Percentiles rank a stretch among this genome's conserved stretches.
These are phyloP conservation scores for Euphorbia pulcherrima DNA, from an alignment of 345 rosid species.

Conservation along the genomic window DNA sequence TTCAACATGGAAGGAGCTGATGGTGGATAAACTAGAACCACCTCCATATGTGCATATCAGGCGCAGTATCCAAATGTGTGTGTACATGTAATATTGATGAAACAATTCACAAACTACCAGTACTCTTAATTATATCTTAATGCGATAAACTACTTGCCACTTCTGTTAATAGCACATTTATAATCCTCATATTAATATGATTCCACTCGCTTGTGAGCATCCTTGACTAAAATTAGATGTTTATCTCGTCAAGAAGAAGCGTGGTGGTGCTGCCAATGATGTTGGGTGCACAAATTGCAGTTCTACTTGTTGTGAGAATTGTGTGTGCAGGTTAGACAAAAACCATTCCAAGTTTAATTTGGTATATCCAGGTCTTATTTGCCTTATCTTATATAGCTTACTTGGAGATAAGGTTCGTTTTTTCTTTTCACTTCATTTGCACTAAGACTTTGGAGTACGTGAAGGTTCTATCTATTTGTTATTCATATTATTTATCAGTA, in stretches of 20 bases:
- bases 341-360: conserved; percentile 3
- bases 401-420: not conserved
- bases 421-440: not conserved
- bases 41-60: conserved; percentile 84
- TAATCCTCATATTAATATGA: too few relatives aligned
- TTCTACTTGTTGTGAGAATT: conserved; percentile 62
- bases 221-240: conserved; percentile 66
- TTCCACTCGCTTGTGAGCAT: not conserved
- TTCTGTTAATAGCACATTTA: not conserved
- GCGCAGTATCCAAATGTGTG: conserved; percentile 74
- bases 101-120: conserved; percentile 2
- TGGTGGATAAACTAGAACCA: conserved; percentile 56
- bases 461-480: not conserved
- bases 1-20: conserved; percentile 49
- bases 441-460: not conserved
- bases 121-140: not conserved
- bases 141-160: not conserved
- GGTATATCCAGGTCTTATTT: not conserved
- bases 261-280: conserved; percentile 57
- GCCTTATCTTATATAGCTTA: not conserved
- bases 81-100: not conserved
- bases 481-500: not conserved
- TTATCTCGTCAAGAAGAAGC: conserved; percentile 79
- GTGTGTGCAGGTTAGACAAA: conserved; percentile 75
- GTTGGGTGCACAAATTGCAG: conserved; percentile 83